Evolutionary conservation across 2,329 filamentous ascomycete genomes (phyloP).

Genomic region (Epichloe uncinata): DNA sequence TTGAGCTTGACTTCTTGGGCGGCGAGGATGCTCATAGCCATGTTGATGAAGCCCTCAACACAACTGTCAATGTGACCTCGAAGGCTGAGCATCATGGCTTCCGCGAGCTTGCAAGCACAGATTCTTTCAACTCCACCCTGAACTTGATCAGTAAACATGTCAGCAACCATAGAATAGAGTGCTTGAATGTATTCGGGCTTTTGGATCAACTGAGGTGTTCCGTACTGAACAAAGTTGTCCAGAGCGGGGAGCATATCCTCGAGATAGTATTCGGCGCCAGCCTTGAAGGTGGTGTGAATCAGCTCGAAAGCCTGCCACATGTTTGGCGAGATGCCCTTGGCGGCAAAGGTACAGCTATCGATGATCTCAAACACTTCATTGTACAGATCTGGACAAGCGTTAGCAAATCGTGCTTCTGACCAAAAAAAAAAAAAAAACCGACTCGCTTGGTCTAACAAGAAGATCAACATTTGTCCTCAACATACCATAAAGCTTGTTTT

Average conservation of each 20-base stretch:
- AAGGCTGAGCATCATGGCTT: slow-evolving; percentile 93
- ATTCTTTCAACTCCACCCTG: slow-evolving; percentile 90
- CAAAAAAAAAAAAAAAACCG: no score
- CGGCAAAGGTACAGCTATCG: slow-evolving; percentile 96
- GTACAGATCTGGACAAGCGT: slow-evolving; percentile 54
- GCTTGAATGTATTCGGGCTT: slow-evolving; percentile 80
- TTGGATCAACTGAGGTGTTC: slow-evolving; percentile 63
- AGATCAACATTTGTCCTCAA: not conserved
- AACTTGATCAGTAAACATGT: slow-evolving; percentile 87
- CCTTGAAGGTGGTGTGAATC: slow-evolving; percentile 94
- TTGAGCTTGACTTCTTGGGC: slow-evolving; percentile 73
- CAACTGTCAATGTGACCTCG: slow-evolving; percentile 79
- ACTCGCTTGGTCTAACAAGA: no score
- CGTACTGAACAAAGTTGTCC: slow-evolving; percentile 96
- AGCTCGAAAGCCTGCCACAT: slow-evolving; percentile 99
- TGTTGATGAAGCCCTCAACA: slow-evolving; percentile 74
- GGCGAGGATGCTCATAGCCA: slow-evolving; percentile 74
- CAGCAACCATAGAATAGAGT: slow-evolving; percentile 83
- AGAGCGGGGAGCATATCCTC: slow-evolving; percentile 98
- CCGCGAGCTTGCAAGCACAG: slow-evolving; percentile 92
- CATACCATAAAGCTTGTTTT: slow-evolving; percentile 89
- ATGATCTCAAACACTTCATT: slow-evolving; percentile 99
- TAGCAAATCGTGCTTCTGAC: not conserved
- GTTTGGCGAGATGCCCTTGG: slow-evolving; percentile 84
- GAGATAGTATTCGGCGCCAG: slow-evolving; percentile 89